Percentiles rank a stretch among this genome's conserved stretches.
Evolutionary conservation across 1,139 yeast species (phyloP).

Genomic region (Lodderomyces oxycetoniae): DNA sequence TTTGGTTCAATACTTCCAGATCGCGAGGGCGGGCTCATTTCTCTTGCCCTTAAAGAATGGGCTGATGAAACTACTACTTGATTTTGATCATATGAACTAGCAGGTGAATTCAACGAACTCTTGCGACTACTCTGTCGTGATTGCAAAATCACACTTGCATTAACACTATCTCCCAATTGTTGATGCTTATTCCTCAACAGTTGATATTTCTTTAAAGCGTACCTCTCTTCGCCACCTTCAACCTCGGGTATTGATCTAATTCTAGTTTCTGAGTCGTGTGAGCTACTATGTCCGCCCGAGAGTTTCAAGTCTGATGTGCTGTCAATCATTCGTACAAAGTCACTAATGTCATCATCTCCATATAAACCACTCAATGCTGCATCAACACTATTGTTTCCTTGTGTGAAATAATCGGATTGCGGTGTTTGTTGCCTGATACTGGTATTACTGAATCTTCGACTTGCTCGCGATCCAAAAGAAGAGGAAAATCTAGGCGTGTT

Average conservation of each 20-base stretch:
- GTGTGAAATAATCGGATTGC: slow-evolving; percentile 16
- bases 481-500: slow-evolving; percentile 40
- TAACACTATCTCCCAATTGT: slow-evolving; percentile 50
- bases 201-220: slow-evolving; percentile 31
- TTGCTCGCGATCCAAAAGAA: slow-evolving; percentile 52
- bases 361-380: slow-evolving; percentile 41
- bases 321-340: slow-evolving; percentile 79
- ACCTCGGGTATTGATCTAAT: slow-evolving; percentile 2
- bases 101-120: slow-evolving; percentile 29
- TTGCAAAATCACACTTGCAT: slow-evolving; percentile 36
- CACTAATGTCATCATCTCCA: slow-evolving; percentile 69
- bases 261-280: slow-evolving; percentile 2
- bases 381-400: slow-evolving; percentile 18
- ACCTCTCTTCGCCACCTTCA: background rate
- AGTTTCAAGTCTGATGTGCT: slow-evolving; percentile 51
- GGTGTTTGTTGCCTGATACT: slow-evolving; percentile 30
- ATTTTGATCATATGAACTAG: slow-evolving; percentile 12
- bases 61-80: slow-evolving; percentile 7
- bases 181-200: slow-evolving; percentile 38
- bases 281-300: slow-evolving; percentile 11
- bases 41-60: slow-evolving; percentile 41
- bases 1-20: slow-evolving; percentile 10
- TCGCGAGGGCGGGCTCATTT: slow-evolving; percentile 20
- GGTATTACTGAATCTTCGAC: slow-evolving; percentile 39
- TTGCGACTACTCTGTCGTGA: slow-evolving; percentile 28